Evolutionary conservation across 2,329 filamentous ascomycete species (phyloP), one percentile per base, ranked within the genome.

Genomic region (Cytospora leucostoma): DNA sequence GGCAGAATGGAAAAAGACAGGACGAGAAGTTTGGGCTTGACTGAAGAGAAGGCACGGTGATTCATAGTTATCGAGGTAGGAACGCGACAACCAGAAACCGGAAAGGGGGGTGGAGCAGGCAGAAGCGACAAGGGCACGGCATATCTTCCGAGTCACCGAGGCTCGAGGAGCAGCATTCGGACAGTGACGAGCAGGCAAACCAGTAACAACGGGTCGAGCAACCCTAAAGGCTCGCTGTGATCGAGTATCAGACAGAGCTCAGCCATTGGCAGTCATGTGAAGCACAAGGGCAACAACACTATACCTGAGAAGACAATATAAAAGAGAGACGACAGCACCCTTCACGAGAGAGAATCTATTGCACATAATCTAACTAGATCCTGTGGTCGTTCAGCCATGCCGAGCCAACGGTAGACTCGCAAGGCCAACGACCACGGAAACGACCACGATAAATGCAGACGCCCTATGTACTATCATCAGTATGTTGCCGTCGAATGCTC

Each of bases 381-480:
- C 33, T 54, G 49, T 59, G 52, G 44, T 37, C 56, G 61, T 47
- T 57, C 56, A 40, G 40, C 40, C 44, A 35, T 27, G 27, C 27
- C 33, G 44, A 63, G 53, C 37, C 44, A 47, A 10, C 47, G n/a
- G 38, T 37, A 7, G 40, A 13, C 51, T 58, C 56, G 40, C 33
- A 33, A 50, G 27, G 38, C 51, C 37, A 55, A 32, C 13, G 49
- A 54, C 51, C 40, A 58, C 56, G 52, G 44, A 59, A 27, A 37
- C 32, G 35, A 33, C 27, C 54, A 49, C 47, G 49, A 32, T 21
- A 50, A 34, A 47, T 32, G 53, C 57, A 54, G 57, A 54, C 49
- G 61, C 53, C 64, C 64, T 65, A 64, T 61, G 61, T 65, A 64
- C 61, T 61, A 63, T 65, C 57, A 65, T 65, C 64, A 65, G 61